Base-by-base conservation (phyloP, 345 rosid species). In the Chamaenerion angustifolium region DNA sequence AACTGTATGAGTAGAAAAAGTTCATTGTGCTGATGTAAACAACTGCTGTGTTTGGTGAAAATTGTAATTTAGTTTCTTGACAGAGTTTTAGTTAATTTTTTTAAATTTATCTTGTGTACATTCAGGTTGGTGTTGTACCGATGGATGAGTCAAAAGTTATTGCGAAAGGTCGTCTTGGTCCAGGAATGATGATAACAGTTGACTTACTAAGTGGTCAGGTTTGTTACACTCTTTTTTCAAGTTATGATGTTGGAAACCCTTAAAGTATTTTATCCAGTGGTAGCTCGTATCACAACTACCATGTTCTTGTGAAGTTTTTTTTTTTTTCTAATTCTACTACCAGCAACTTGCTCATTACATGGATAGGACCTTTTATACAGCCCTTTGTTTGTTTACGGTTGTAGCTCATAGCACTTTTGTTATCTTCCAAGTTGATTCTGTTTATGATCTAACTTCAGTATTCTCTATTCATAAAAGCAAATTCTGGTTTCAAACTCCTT, bases 101-200 rank as follows among this genome's bases (percentile, higher is more conserved):
- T n/a, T n/a, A n/a, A n/a, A 5, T 41, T 8, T 8, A 35, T 11
- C 21, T 15, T 14, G 15, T 60, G 54, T 46, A 58, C 45, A 17
- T 67, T 40, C 69, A 92, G 98, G 98, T 92, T 46, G 98, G 98
- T 61, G 98, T 92, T 67, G 49, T 92, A 51, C 96, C 98, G 1
- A 78, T 92, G 75, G 96, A 92, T 62, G 98, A 92, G 64, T 79
- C 89, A 37, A 92, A 85, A 71, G 80, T 92, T 49, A 80, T 68
- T 5, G 78, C 78, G 93, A 92, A 92, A 70, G 98, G 96, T 43
- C 90, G 96, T 55, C 75, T 92, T 35, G 98, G 98, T 65, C 98
- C 98, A 15, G 98, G 98, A 61, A 92, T 92, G 98, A 92, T 92
- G 98, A 92, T 92, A 63, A 56, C 89, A 50, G 98, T 72, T 58